Conservation (phyloP, 140 eudicot genomes). For the Flaveria floridana region DNA sequence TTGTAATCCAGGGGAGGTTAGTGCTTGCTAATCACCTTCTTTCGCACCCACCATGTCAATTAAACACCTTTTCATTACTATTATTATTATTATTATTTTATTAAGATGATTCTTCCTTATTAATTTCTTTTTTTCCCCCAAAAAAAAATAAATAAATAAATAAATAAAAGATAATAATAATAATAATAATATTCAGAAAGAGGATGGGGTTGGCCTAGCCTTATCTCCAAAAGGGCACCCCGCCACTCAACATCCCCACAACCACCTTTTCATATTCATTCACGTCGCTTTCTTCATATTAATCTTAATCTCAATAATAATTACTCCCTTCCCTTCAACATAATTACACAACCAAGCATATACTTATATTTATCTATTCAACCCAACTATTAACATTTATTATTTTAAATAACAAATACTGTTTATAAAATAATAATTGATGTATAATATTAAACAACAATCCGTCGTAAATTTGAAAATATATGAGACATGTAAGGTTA, state of each 20-base stretch:
- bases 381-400: background rate
- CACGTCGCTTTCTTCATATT: slow-evolving; percentile 25
- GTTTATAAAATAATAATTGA: too few species aligned
- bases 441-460: too few species aligned
- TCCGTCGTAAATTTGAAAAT: too few species aligned
- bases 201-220: slow-evolving; percentile 13
- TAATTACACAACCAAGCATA: too few species aligned
- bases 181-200: background rate
- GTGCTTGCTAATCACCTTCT: slow-evolving; percentile 18
- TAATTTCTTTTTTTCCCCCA: background rate
- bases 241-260: slow-evolving; percentile 29
- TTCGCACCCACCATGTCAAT: background rate
- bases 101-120: background rate
- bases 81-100: background rate
- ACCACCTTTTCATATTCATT: background rate
- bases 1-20: background rate
- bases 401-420: background rate
- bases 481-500: too few species aligned
- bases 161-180: background rate
- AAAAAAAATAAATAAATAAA: too few species aligned
- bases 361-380: background rate
- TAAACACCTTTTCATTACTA: background rate
- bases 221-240: slow-evolving; percentile 36
- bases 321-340: too few species aligned
- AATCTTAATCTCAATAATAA: background rate